Evolutionary conservation across 192 early-diverging fungal species (phyloP).

Genomic region (Umbelopsis vinacea): DNA sequence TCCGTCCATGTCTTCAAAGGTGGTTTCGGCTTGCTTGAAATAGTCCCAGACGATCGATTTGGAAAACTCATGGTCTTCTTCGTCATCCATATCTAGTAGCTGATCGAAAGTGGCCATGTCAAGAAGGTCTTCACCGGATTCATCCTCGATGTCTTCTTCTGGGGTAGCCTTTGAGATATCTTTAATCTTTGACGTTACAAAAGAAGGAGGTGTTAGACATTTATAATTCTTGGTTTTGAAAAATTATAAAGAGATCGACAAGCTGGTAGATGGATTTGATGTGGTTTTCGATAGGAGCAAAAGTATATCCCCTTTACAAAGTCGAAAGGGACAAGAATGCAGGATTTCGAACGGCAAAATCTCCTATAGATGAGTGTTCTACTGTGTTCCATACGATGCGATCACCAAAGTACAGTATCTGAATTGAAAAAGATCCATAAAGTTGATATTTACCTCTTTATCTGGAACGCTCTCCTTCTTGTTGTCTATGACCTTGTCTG

Average conservation of each 20-base stretch:
- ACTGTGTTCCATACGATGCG: background rate
- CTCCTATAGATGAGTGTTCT: background rate
- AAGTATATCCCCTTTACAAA: no score
- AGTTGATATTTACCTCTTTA: background rate
- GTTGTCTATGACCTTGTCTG: slow-evolving; percentile 1
- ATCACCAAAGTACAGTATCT: background rate
- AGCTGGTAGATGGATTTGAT: no score
- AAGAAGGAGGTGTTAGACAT: no score
- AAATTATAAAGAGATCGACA: no score
- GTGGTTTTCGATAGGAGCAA: no score
- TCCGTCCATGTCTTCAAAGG: slow-evolving; percentile 76
- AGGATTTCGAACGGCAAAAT: no score
- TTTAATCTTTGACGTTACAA: no score
- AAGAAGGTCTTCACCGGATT: slow-evolving; percentile 59
- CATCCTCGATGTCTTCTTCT: background rate
- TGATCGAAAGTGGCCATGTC: slow-evolving; percentile 87
- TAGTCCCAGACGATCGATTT: slow-evolving; percentile 77
- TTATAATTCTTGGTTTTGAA: no score
- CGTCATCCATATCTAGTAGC: slow-evolving; percentile 91
- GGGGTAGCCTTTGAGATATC: background rate
- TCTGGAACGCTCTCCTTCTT: background rate
- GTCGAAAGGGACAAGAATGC: no score
- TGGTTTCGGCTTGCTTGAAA: slow-evolving; percentile 83
- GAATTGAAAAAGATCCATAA: background rate
- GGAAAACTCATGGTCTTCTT: slow-evolving; percentile 81